phyloP scores from a whole-genome alignment of 2,329 filamentous ascomycete species.

The Periconia sp. region DNA sequence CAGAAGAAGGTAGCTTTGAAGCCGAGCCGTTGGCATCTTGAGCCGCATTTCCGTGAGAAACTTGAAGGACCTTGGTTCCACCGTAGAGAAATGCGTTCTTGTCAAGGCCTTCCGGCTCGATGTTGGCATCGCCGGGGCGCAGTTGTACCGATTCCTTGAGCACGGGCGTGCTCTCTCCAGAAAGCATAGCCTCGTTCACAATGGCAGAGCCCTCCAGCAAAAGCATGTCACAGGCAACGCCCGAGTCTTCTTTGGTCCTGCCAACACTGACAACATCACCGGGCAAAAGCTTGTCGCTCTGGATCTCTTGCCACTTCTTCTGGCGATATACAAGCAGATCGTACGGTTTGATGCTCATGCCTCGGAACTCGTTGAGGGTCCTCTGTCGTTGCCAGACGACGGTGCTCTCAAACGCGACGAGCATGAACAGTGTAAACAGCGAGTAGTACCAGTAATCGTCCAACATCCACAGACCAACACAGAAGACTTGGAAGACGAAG shows the following conservation, averaged over 20 bases:
- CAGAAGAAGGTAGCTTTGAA: slow-evolving; percentile 71
- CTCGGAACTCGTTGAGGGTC: slow-evolving; percentile 92
- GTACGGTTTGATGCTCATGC: slow-evolving; percentile 99
- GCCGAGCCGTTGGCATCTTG: slow-evolving; percentile 63
- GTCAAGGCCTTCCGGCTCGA: slow-evolving; percentile 90
- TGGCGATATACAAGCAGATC: slow-evolving; percentile 88
- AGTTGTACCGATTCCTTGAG: slow-evolving; percentile 95
- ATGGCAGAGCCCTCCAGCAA: slow-evolving; percentile 93
- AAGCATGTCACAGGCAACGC: slow-evolving; percentile 96
- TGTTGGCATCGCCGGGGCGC: slow-evolving; percentile 73
- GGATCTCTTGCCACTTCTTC: slow-evolving; percentile 83
- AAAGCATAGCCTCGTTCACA: slow-evolving; percentile 99
- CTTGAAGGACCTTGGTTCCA: slow-evolving; percentile 94
- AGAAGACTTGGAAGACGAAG: slow-evolving; percentile 99
- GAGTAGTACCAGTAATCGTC: slow-evolving; percentile 99
- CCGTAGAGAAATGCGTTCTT: slow-evolving; percentile 97
- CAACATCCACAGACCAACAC: slow-evolving; percentile 96
- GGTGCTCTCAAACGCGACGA: slow-evolving; percentile 95
- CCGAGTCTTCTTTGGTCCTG: slow-evolving; percentile 93
- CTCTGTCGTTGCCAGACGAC: slow-evolving; percentile 99
- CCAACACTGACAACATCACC: slow-evolving; percentile 91
- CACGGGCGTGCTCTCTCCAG: slow-evolving; percentile 93
- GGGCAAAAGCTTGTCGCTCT: slow-evolving; percentile 88
- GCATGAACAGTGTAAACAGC: slow-evolving; percentile 97
- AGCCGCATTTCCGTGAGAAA: slow-evolving; percentile 81